These are phyloP conservation scores for Hypsizygus ulmarius DNA, from an alignment of 1,284 basidiomycete species.

Conservation along the genomic window DNA sequence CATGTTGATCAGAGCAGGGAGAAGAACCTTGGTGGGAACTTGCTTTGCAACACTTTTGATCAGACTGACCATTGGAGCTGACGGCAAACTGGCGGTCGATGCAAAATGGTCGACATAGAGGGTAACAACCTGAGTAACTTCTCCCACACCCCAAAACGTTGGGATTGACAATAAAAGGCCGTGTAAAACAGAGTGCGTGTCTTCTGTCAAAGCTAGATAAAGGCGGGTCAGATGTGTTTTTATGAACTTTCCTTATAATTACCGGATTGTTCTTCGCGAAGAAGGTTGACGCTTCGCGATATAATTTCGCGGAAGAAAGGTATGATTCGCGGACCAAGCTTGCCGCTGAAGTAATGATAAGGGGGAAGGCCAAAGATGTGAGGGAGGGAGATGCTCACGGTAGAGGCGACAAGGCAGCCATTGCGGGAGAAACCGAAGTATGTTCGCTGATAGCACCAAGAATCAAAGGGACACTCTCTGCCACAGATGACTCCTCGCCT, in stretches of 20 bases:
- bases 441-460: slow-evolving; percentile 46
- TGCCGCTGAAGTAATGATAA: slow-evolving; percentile 44
- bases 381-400: slow-evolving; percentile 42
- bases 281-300: slow-evolving; percentile 50
- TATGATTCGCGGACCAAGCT: slow-evolving; percentile 84
- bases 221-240: background rate
- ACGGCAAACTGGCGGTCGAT: slow-evolving; percentile 28
- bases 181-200: slow-evolving; percentile 51
- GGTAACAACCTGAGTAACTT: slow-evolving; percentile 54
- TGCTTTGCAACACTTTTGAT: slow-evolving; percentile 67
- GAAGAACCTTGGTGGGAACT: slow-evolving; percentile 62
- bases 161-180: slow-evolving; percentile 61
- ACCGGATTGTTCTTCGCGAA: slow-evolving; percentile 42
- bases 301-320: slow-evolving; percentile 79
- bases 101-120: slow-evolving; percentile 50
- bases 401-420: slow-evolving; percentile 58
- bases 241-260: slow-evolving; percentile 17
- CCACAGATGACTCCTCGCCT: slow-evolving; percentile 66
- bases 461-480: slow-evolving; percentile 56
- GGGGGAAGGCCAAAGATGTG: slow-evolving; percentile 2
- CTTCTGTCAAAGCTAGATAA: slow-evolving; percentile 27
- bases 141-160: slow-evolving; percentile 67
- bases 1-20: slow-evolving; percentile 59
- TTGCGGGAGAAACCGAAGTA: slow-evolving; percentile 37
- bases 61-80: slow-evolving; percentile 30